These are phyloP conservation scores for Macrophomina tecta DNA, from an alignment of 2,329 filamentous ascomycete species.

Conservation along the genomic window DNA sequence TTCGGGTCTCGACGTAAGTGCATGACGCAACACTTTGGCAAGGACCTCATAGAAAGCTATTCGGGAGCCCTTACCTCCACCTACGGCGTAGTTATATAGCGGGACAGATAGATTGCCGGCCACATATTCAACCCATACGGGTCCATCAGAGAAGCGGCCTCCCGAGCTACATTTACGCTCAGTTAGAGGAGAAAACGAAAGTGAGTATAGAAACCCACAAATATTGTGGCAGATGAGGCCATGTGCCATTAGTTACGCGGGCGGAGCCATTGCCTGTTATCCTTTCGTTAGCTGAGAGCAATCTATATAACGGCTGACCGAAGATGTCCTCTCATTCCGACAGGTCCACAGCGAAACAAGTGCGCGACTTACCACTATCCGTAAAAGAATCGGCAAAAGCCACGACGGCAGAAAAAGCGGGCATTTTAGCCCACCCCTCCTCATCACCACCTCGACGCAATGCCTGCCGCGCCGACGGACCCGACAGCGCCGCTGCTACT, in stretches of 20 bases:
- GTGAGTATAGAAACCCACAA: not conserved
- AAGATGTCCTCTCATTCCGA: too few relatives aligned
- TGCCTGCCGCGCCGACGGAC: too few relatives aligned
- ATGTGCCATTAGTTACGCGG: not conserved
- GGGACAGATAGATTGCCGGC: constrained; percentile 24
- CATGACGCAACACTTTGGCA: too few relatives aligned
- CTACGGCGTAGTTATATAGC: constrained; percentile 25
- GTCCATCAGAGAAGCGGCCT: constrained; percentile 28
- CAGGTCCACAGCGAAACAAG: not conserved
- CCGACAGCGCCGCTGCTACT: too few relatives aligned
- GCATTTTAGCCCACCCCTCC: too few relatives aligned
- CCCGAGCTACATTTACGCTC: not conserved
- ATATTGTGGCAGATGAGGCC: not conserved
- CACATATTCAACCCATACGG: constrained; percentile 27
- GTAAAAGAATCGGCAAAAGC: not conserved
- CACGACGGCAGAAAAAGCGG: not conserved
- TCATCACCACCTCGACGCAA: too few relatives aligned
- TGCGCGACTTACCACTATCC: not conserved
- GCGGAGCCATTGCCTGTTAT: not conserved
- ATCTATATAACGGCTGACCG: too few relatives aligned
- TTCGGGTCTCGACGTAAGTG: too few relatives aligned
- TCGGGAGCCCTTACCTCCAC: not conserved
- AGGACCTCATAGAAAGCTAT: too few relatives aligned
- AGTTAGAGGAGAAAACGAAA: not conserved
- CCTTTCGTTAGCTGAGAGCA: too few relatives aligned